Conservation (phyloP, 1,284 basidiomycete genomes). For the Boletellus dicymbophilus region DNA sequence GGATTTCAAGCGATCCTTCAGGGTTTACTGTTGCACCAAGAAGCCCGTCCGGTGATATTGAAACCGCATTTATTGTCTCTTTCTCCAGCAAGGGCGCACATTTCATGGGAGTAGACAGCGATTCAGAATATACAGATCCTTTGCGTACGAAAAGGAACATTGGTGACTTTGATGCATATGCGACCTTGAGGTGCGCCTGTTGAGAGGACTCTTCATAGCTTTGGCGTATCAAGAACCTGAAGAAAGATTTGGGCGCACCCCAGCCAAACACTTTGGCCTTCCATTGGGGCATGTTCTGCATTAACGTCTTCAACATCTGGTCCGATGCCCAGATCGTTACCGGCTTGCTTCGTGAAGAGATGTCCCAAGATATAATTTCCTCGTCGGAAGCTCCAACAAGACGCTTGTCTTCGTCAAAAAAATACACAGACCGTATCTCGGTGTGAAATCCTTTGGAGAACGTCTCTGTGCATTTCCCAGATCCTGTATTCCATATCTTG, state of each 20-base stretch:
- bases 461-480: conserved; percentile 13
- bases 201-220: not conserved
- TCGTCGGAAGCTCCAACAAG: conserved; percentile 9
- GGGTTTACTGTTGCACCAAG: conserved; percentile 10
- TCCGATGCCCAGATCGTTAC: conserved; percentile 9
- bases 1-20: conserved; percentile 14
- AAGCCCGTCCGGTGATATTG: conserved; percentile 19
- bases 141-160: conserved; percentile 6
- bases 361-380: conserved; percentile 1
- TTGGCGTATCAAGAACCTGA: not conserved
- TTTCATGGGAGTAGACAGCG: not conserved
- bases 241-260: conserved; percentile 2
- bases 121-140: not conserved
- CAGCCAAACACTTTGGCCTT: conserved; percentile 11
- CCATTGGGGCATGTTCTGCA: conserved; percentile 7
- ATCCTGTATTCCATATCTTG: conserved; percentile 17
- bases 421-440: conserved; percentile 10
- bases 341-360: conserved; percentile 9
- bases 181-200: not conserved
- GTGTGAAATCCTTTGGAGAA: conserved; percentile 7
- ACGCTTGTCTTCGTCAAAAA: conserved; percentile 11
- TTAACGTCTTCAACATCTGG: not conserved
- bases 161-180: conserved; percentile 6
- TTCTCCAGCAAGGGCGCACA: not conserved
- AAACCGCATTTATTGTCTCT: not conserved